Base-by-base conservation (phyloP, 192 early-diverging fungal genomes). In the Umbelopsis sp. region DNA sequence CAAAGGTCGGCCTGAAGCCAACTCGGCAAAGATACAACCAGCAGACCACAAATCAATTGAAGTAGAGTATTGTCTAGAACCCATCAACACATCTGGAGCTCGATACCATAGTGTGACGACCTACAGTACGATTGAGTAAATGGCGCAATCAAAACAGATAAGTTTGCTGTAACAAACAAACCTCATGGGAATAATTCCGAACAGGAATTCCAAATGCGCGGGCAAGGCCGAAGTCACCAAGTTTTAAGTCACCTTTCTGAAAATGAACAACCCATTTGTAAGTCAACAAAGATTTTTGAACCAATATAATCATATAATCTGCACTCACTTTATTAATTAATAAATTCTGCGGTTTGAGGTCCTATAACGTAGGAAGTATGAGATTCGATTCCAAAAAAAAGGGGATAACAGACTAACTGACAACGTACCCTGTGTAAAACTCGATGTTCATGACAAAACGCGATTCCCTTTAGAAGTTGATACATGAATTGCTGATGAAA, bases 191-290 rank as follows among this genome's bases (percentile, higher is more conserved):
- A 75, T 94, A 94, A 68, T 86, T 91, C 76, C 92, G 85, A 51
- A 93, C 92, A 17, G 97, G 97, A 65, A 98, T 97, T 24, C 97
- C 98, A 82, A 97, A 97, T 9, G 97, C 98, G 26, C 97, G 82
- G 8, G 97, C 98, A 32, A 98, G 86, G 50, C 96, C 98, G 86
- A 99, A 99, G 82, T 99, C 98, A 47, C 83, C 92, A 51, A 95
- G 75, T 75, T 94, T 95, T 45, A 95, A 77, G 56, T 93, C 91
- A 50, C 92, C 91, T 70, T 87, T 87, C 84, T 80, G 51, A 32
- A 52, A 21, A 73, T 32, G 24, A 62, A 45, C 38, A 26, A 6
- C 8, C 38, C 7, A 41, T 41, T 41, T 41, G 38, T 41, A 72
- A 32, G 31, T n/a, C 16, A 51, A 24, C 20, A 21, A 3, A 24